Evolutionary conservation across 257 asterid species (phyloP), one percentile per base, ranked within the genome.

Genomic region (Parsonsia alboflavescens): DNA sequence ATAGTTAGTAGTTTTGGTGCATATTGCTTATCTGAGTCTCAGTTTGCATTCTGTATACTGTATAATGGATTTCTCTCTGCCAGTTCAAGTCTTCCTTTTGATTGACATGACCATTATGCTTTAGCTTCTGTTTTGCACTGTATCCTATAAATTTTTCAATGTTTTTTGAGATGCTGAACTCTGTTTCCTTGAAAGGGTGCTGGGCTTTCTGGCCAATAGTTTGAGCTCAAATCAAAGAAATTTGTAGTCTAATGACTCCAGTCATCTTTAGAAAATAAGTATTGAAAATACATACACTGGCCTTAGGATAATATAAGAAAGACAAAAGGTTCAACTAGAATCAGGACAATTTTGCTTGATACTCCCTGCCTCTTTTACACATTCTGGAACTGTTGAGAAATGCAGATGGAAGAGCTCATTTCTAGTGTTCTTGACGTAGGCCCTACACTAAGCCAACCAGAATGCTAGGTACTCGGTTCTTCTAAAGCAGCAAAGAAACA

Each of bases 401-500:
- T 17, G 58, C 22, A 53, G 70, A 17, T 71, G 24, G 26, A 33
- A 5, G 46, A 22, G 12, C 50, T 33, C 30, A 50, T 19, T 48
- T 59, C 16, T 24, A 53, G 7, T 11, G 1, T 10, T 56, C 19
- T 44, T 41, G n/a, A 19, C 16, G 26, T n/a, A n/a, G 16, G 26
- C 22, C 12, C 7, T 30, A 63, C 1, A 15, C 24, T 63, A 17
- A 13, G 65, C 9, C 63, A n/a, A 19, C 42, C 33, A 28, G 17
- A 56, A 4, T 4, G 52, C 19, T 68, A 28, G 73, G 50, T 21
- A 39, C 36, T 41, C 44, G 26, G 48, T 54, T 41, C 73, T 16
- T 75, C 73, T 75, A 70, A 30, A 66, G 57, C 68, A 75, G 46
- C 8, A 11, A 22, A 76, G 24, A 39, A 15, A 3, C 21, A 9